Percentiles rank a stretch among this genome's conserved stretches.
Conservation (phyloP, 768 basidiomycete genomes). For the Phlebiopsis gigantea region DNA sequence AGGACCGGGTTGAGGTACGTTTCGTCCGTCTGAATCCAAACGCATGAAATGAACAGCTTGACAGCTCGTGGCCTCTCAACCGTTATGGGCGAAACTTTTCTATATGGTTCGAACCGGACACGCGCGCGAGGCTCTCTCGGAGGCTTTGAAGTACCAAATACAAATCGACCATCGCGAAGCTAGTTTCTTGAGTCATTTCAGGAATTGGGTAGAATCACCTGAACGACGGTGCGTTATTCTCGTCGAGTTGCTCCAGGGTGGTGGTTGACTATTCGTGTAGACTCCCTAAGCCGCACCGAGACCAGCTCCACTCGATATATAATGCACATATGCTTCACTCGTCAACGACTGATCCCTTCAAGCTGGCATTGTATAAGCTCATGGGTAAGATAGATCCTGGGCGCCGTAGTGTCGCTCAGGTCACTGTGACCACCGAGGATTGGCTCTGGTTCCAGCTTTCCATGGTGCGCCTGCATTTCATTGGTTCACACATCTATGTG, state of each 20-base stretch:
- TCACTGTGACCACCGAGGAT: constrained; percentile 92
- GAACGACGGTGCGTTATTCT: constrained; percentile 58
- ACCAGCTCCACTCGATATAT: constrained; percentile 75
- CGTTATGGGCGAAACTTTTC: constrained; percentile 92
- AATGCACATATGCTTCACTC: constrained; percentile 89
- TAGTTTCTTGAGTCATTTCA: constrained; percentile 78
- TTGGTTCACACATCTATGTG: constrained; percentile 7
- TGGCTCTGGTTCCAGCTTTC: constrained; percentile 98
- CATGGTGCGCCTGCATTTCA: constrained; percentile 52
- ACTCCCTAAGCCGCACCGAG: constrained; percentile 66
- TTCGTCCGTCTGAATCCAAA: neutral
- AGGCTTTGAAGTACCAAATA: constrained; percentile 64
- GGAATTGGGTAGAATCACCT: constrained; percentile 75
- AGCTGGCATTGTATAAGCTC: constrained; percentile 91
- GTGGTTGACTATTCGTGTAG: constrained; percentile 28
- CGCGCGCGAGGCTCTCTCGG: constrained; percentile 70
- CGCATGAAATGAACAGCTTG: neutral
- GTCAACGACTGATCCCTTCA: constrained; percentile 88
- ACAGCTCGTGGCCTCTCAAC: constrained; percentile 79
- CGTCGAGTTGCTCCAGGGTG: constrained; percentile 3
- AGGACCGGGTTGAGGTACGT: constrained; percentile 81
- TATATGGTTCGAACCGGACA: constrained; percentile 88
- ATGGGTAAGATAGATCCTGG: constrained; percentile 88
- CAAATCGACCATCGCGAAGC: constrained; percentile 75
- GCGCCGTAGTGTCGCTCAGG: constrained; percentile 71